A percentile compares a stretch with the other conserved stretches of the same genome.
These are phyloP conservation scores for Theileria annulata DNA, from an alignment of 169 alveolate genomes.

Conservation along the genomic window DNA sequence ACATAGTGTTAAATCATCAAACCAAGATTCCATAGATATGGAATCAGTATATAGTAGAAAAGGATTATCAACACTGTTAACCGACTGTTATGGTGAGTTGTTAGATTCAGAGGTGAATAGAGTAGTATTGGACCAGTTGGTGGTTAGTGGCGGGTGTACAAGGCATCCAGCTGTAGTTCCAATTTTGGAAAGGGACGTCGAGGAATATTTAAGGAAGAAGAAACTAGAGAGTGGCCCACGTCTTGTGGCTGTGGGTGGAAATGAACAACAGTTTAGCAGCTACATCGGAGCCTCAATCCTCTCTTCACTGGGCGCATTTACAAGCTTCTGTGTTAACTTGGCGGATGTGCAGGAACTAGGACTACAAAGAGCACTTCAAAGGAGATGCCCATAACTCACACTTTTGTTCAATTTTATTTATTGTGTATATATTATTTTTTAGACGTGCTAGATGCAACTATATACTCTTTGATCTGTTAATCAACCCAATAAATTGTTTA, in stretches of 20 bases:
- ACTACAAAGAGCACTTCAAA: slow-evolving; percentile 58
- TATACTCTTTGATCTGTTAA: too few species aligned
- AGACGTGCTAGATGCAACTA: too few species aligned
- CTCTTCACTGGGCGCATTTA: slow-evolving; percentile 71
- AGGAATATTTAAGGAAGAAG: slow-evolving; percentile 28
- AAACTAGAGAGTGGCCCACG: slow-evolving; percentile 18
- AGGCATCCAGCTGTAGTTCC: slow-evolving; percentile 70
- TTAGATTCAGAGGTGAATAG: slow-evolving; percentile 11
- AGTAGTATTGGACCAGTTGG: slow-evolving; percentile 26
- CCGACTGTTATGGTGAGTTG: slow-evolving; percentile 22
- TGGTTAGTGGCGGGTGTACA: slow-evolving; percentile 75
- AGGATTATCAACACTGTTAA: slow-evolving; percentile 41
- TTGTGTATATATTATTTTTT: neutral
- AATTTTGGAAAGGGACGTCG: slow-evolving; percentile 61
- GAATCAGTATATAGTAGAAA: neutral
- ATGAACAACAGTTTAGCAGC: slow-evolving; percentile 74
- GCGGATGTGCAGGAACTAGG: slow-evolving; percentile 74
- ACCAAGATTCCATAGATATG: too few species aligned
- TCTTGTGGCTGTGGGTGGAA: slow-evolving; percentile 62
- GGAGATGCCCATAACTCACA: slow-evolving; percentile 62
- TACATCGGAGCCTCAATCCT: slow-evolving; percentile 78
- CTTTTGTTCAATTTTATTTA: neutral
- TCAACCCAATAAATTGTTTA: too few species aligned
- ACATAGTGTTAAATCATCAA: slow-evolving; percentile 1
- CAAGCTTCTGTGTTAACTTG: slow-evolving; percentile 68